phyloP scores from a whole-genome alignment of 805 yeast genomes.

The Limtongia smithiae region DNA sequence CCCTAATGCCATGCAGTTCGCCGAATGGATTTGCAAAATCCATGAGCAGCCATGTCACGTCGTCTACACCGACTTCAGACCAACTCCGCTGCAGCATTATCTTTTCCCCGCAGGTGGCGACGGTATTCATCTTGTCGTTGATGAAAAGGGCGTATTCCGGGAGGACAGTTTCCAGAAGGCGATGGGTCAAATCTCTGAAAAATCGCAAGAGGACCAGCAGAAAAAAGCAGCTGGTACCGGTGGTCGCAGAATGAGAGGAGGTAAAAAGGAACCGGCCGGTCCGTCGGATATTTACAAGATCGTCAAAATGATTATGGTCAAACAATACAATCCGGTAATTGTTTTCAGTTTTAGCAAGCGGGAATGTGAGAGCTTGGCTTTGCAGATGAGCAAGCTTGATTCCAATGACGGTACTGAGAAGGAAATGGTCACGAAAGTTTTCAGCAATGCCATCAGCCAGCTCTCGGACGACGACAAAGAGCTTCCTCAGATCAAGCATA shows the following conservation, averaged over 20 bases:
- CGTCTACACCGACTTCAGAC: conserved; percentile 97
- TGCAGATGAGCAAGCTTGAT: conserved; percentile 93
- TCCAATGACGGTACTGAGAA: conserved; percentile 93
- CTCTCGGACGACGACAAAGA: conserved; percentile 88
- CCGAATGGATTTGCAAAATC: conserved; percentile 93
- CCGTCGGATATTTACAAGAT: conserved; percentile 73
- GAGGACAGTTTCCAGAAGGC: conserved; percentile 98
- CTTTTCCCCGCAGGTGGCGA: conserved; percentile 98
- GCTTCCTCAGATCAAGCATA: conserved; percentile 89
- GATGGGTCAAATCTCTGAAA: conserved; percentile 90
- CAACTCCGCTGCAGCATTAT: conserved; percentile 97
- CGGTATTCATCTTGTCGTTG: conserved; percentile 96
- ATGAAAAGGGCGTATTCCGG: conserved; percentile 91
- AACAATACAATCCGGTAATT: conserved; percentile 94
- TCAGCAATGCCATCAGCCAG: conserved; percentile 81
- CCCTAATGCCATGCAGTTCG: conserved; percentile 49
- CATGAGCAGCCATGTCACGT: conserved; percentile 97
- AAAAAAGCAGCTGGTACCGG: conserved; percentile 45
- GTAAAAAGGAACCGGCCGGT: conserved; percentile 56
- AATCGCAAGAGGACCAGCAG: conserved; percentile 51
- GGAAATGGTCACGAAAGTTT: conserved; percentile 83
- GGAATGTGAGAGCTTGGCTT: conserved; percentile 91
- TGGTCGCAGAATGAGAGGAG: conserved; percentile 37
- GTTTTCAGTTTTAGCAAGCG: conserved; percentile 97
- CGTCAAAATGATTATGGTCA: conserved; percentile 96